Conservation (phyloP, 352 stramenopile genomes). For the Phytophthora tubulina region DNA sequence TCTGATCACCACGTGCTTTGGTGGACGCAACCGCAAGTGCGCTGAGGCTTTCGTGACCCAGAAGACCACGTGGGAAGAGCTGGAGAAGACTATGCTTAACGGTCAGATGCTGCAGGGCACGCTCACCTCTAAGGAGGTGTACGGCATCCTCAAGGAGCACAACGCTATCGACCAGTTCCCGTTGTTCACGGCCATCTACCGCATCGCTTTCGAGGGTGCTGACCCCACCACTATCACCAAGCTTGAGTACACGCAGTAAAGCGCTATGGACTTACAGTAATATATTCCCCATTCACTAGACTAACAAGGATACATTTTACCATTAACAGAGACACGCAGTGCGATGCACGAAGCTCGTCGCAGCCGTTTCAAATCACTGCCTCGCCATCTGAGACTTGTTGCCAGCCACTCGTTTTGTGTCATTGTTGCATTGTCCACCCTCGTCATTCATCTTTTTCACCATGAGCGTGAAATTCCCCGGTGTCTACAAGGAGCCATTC, state of each 20-base stretch:
- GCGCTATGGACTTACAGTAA: conserved; percentile 21
- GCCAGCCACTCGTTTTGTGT: conserved; percentile 31
- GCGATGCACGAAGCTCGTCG: not conserved
- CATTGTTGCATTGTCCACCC: conserved; percentile 12
- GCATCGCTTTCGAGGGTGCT: conserved; percentile 93
- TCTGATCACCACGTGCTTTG: conserved; percentile 98
- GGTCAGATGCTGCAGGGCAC: conserved; percentile 98
- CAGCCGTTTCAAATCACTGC: conserved; percentile 27
- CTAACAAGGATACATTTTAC: conserved; percentile 8
- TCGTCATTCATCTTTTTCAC: not conserved
- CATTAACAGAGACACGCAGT: conserved; percentile 21
- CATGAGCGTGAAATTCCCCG: conserved; percentile 48
- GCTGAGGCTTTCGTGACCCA: conserved; percentile 93
- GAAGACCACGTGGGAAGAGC: conserved; percentile 87
- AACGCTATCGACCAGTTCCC: conserved; percentile 90
- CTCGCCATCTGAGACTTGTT: conserved; percentile 13
- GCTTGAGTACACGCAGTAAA: conserved; percentile 44
- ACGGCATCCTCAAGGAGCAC: conserved; percentile 89
- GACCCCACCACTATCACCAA: conserved; percentile 86
- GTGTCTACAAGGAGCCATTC: conserved; percentile 60
- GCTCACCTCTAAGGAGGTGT: conserved; percentile 95
- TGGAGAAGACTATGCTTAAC: conserved; percentile 96
- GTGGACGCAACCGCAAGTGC: conserved; percentile 97
- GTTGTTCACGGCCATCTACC: conserved; percentile 93
- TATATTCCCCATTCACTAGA: conserved; percentile 33